These are phyloP conservation scores for Flaveria bidentis DNA, from an alignment of 129 eudicot species.

Conservation along the genomic window DNA sequence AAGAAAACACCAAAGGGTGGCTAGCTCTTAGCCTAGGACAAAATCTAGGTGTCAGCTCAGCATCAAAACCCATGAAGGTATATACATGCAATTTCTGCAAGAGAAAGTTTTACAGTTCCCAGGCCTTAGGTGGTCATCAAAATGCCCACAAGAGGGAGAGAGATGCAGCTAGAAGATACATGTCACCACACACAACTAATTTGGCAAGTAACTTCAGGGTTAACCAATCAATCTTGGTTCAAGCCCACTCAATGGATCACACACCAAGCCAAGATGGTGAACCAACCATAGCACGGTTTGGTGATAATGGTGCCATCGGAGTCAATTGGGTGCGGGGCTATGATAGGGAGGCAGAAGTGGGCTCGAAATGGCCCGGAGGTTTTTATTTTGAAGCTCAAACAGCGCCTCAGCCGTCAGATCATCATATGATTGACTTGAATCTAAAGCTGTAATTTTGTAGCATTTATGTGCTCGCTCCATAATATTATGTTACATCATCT, in stretches of 20 bases:
- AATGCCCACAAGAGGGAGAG: conserved; percentile 86
- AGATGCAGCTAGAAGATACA: conserved; percentile 63
- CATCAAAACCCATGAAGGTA: conserved; percentile 52
- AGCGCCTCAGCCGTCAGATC: conserved; percentile 36
- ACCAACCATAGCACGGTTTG: conserved; percentile 38
- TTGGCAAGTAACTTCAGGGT: conserved; percentile 19
- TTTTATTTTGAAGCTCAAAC: conserved; percentile 45
- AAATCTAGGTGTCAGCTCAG: conserved; percentile 38
- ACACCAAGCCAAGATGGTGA: conserved; percentile 42
- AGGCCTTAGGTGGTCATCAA: conserved; percentile 87
- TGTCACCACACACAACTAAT: conserved; percentile 33
- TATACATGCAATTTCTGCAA: conserved; percentile 67
- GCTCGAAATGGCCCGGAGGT: conserved; percentile 70
- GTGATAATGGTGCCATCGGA: conserved; percentile 26
- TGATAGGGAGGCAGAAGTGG: conserved; percentile 29
- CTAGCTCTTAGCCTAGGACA: conserved; percentile 64
- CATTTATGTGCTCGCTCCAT: not conserved
- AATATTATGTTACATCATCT: not conserved
- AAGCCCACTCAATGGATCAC: conserved; percentile 57
- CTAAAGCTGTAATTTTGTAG: conserved; percentile 48
- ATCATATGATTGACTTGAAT: conserved; percentile 47
- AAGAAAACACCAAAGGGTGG: conserved; percentile 47
- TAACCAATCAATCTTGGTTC: conserved; percentile 68
- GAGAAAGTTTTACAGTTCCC: conserved; percentile 75
- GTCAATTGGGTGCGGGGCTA: conserved; percentile 29